These are phyloP conservation scores for Solanum neorickii DNA, from an alignment of 257 asterid genomes.

Conservation along the genomic window DNA sequence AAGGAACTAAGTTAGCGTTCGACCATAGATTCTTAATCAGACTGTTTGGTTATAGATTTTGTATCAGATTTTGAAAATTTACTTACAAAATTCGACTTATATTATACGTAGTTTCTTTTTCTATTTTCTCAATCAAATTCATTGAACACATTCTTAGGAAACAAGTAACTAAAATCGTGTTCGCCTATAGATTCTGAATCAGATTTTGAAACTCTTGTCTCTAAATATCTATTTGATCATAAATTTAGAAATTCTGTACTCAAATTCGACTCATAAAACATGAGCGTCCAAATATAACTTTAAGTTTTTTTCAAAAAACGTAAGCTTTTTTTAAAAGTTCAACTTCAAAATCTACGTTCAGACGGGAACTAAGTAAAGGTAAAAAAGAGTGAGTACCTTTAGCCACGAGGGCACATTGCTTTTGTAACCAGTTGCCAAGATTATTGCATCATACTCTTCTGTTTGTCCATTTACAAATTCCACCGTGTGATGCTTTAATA, in stretches of 20 bases:
- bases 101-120: background rate
- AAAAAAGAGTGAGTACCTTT: constrained; percentile 19
- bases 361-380: background rate
- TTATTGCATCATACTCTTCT: constrained; percentile 46
- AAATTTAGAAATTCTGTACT: too few relatives aligned
- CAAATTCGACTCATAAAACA: background rate
- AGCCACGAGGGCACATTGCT: constrained; percentile 70
- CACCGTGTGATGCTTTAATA: constrained; percentile 27
- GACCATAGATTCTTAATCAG: background rate
- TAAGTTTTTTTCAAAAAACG: fast-evolving
- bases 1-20: background rate
- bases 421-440: constrained; percentile 66
- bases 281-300: background rate
- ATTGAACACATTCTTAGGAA: too few relatives aligned
- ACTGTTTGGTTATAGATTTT: background rate
- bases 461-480: constrained; percentile 44
- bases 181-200: background rate
- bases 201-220: background rate
- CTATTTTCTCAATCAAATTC: background rate
- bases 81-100: too few relatives aligned
- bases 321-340: fast-evolving
- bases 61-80: background rate
- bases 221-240: background rate
- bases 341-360: background rate
- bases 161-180: background rate